These are phyloP conservation scores for Dothideomycetes sp. DNA, from an alignment of 2,329 filamentous ascomycete genomes.

Conservation along the genomic window DNA sequence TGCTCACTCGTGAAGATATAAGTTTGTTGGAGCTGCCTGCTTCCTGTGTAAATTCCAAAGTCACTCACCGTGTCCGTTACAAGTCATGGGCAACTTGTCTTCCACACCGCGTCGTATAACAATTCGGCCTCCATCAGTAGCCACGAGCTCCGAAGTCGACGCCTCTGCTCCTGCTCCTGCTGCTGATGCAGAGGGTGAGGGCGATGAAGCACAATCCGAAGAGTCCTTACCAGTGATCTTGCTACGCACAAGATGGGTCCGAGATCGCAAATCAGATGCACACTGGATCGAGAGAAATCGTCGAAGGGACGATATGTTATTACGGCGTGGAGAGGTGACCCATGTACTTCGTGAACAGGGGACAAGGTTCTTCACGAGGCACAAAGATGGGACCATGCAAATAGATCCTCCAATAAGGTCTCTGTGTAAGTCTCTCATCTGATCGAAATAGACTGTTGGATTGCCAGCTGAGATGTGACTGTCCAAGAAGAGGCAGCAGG, in stretches of 20 bases:
- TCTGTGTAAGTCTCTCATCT: not conserved
- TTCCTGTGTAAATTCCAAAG: too few species aligned
- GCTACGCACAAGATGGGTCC: slow-evolving; percentile 7
- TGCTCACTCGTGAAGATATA: too few species aligned
- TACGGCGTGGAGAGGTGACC: slow-evolving; percentile 6
- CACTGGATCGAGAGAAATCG: slow-evolving; percentile 8
- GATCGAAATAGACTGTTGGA: too few species aligned
- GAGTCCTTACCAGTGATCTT: not conserved
- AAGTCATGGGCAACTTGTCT: slow-evolving; percentile 2
- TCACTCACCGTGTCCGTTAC: too few species aligned
- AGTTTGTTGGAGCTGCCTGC: too few species aligned
- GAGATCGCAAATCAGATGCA: slow-evolving; percentile 2
- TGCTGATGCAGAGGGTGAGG: not conserved
- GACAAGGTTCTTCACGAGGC: slow-evolving; percentile 5
- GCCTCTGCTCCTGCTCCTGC: not conserved
- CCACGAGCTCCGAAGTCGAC: not conserved
- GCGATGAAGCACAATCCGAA: not conserved
- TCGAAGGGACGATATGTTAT: slow-evolving; percentile 1
- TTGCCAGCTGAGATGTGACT: too few species aligned
- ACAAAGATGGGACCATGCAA: slow-evolving; percentile 10
- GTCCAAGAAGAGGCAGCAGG: too few species aligned
- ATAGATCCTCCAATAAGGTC: slow-evolving; percentile 4
- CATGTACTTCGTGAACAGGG: slow-evolving; percentile 7
- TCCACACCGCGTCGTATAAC: not conserved
- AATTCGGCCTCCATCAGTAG: not conserved